Evolutionary conservation across 2,329 filamentous ascomycete genomes (phyloP), one percentile per base, ranked within the genome.

Genomic region (Trichoderma lentiforme): DNA sequence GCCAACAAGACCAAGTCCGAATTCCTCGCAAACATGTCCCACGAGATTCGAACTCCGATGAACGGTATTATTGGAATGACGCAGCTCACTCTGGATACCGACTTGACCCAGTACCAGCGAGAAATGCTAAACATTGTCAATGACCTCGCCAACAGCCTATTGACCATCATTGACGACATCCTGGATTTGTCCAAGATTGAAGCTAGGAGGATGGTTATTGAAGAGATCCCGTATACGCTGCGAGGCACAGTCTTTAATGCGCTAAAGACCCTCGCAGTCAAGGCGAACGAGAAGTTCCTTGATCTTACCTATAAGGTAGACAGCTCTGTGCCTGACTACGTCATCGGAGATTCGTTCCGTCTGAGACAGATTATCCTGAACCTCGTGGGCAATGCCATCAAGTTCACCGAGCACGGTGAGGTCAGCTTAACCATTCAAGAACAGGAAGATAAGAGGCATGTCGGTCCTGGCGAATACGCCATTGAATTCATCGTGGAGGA

Each of bases 41-140:
- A 98, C 87, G 95, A 98, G 82, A 98, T 98, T 77, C 90, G 95
- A 80, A 99, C 96, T 43, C 96, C 94, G 1, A 97, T 97, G 88
- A 97, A 98, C 84, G 95, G 95, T 77, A 98, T 98, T 79, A 97
- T 98, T 76, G 95, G 95, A 78, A 98, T 98, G 95, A 98, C 95
- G 3, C 95, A 98, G 81, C 86, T 99, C 71, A 98, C 96, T 1
- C 87, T 99, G 69, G 96, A 99, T 80, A 98, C 95, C 51, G 92
- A 98, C 80, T 86, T 99, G 72, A 97, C 95, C 60, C 93, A 95
- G 78, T 97, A 97, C 78, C 96, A 98, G 78, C 91, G 96, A 76
- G 96, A 99, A 83, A 98, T 98, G 95, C 85, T 98, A 81, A 98
- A 98, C 77, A 97, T 98, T 78, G 95, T 99, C 76, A 95, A 98